Base-by-base conservation (phyloP, 768 basidiomycete species). In the Favolaschia claudopus region DNA sequence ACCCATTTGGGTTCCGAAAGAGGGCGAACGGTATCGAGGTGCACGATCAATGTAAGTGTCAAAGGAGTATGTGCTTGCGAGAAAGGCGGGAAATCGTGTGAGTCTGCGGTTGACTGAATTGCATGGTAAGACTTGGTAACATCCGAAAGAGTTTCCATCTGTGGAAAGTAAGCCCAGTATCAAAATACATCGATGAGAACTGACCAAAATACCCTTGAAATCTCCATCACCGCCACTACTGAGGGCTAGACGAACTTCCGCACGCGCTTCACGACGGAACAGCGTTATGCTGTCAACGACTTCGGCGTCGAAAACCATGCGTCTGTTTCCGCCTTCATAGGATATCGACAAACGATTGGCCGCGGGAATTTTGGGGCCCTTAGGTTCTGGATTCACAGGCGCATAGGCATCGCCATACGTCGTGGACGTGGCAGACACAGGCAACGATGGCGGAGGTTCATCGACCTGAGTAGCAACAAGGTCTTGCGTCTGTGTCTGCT, bases 1-100 rank as follows among this genome's bases (percentile, higher is more conserved):
- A 95, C 94, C 97, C 96, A 99, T 72, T 94, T 92, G 7, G 97
- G 95, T 72, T 98, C 95, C 15, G 95, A 95, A 31, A 99, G 76
- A 0, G 97, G 97, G 56, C 91, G 87, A 29, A 85, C 86, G 55
- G 85, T 92, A 73, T 99, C 96, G 60, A 99, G 84, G 75, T 94
- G 84, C 22, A 91, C 88, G 10, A 85, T 68, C 42, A 97, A 77
- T n/a, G 82, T 85, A 19, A 91, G 69, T 27, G 83, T 82, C 22
- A 81, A 74, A 25, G 90, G 86, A 19, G 82, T 71, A 22, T 75
- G 45, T 8, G 77, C 77, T 67, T 83, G 85, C 46, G 80, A 79
- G 66, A 95, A 91, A 13, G 90, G 87, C 10, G 95, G 93, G 19
- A 95, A 78, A 5, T 83, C 79, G 32, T 77, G 69, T 10, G 74